Base-by-base conservation (phyloP, 1,284 basidiomycete genomes). In the Cutaneotrichosporon sp. region DNA sequence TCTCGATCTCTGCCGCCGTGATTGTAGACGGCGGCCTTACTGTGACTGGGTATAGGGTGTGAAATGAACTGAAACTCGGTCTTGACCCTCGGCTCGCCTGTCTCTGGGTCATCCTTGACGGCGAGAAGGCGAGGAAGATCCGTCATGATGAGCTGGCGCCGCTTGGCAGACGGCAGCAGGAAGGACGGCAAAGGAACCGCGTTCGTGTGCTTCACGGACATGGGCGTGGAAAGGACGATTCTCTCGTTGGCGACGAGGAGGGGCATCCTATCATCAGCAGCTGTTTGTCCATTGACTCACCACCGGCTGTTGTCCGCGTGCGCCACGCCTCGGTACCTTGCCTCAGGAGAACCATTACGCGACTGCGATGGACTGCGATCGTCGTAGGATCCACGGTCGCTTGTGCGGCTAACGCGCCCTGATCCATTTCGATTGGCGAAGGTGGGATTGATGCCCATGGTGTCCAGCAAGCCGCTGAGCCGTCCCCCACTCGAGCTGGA, bases 51-150 rank as follows among this genome's bases (percentile, higher is more conserved):
- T 33, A 52, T 53, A 18, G 58, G 61, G 45, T 63, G 65, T 29
- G 55, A 29, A 1, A 63, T 11, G 29, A 69, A 67, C 7, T 54
- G 54, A 36, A 66, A 65, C 56, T 67, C 64, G 52, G 51, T 58
- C 59, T 69, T 69, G 59, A 65, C 50, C 53, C 47, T 55, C 3
- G 62, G 56, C 66, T 53, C 56, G 6, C 55, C 60, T 8, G 45
- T 36, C 4, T 70, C 58, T 13, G 62, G 53, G 31, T 76, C 75
- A 54, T 83, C 83, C 66, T 83, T 83, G 69, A 83, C 79, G 58
- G 80, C 81, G 10, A 84, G 71, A n/a, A 84, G 71, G 7, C 83
- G 74, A 4, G 83, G 83, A 54, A 82, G 80, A 66, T 82, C 82
- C 18, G 83, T 84, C 2, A 84, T 69, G 31, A 84, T 75, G 45